These are phyloP conservation scores for Auxenochlorella protothecoides DNA, from an alignment of 139 green algal genomes.

Conservation along the genomic window DNA sequence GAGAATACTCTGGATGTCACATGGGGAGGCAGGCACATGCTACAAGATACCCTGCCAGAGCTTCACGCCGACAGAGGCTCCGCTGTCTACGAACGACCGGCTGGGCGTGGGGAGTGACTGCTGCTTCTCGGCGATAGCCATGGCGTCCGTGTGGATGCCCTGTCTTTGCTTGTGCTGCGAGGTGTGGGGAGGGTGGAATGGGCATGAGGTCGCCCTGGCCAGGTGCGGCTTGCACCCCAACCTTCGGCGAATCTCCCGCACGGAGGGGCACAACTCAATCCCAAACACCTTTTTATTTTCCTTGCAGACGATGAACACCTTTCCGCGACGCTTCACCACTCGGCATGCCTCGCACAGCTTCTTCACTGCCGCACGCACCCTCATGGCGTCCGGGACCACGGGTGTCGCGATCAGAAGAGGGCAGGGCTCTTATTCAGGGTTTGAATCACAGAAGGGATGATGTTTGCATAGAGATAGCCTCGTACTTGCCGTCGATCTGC, in stretches of 20 bases:
- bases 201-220: background rate
- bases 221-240: background rate
- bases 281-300: conserved; percentile 36
- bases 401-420: background rate
- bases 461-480: background rate
- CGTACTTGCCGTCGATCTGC: background rate
- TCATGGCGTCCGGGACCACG: conserved; percentile 26
- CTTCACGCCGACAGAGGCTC: background rate
- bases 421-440: background rate
- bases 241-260: background rate
- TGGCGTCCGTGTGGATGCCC: conserved; percentile 22
- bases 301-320: conserved; percentile 51
- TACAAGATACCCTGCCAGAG: background rate
- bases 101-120: background rate
- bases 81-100: background rate
- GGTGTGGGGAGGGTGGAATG: background rate
- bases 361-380: conserved; percentile 41
- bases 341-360: conserved; percentile 49
- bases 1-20: no score
- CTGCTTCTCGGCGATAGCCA: background rate
- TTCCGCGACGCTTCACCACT: conserved; percentile 39
- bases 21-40: background rate
- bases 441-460: background rate
- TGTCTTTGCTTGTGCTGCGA: conserved; percentile 46
- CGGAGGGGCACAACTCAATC: background rate